Evolutionary conservation across 2,329 filamentous ascomycete genomes (phyloP).

Genomic region (Keithomyces neogunnii): DNA sequence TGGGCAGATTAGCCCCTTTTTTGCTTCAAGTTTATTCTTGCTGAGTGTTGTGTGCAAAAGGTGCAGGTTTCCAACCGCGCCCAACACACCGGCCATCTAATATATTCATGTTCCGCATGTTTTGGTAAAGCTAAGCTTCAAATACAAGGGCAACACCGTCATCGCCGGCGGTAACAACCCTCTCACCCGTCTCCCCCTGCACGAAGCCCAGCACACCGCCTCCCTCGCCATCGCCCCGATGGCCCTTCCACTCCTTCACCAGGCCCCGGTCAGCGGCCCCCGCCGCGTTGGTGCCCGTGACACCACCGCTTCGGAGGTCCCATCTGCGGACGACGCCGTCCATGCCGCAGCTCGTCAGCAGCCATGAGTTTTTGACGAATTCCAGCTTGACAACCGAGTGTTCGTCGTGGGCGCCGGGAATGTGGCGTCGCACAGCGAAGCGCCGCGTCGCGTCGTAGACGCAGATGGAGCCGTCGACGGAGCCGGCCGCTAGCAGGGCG

Average conservation of each 20-base stretch:
- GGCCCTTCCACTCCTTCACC: constrained; percentile 82
- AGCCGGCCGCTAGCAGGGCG: constrained; percentile 54
- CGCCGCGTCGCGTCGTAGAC: constrained; percentile 81
- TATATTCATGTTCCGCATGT: not conserved
- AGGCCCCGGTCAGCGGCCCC: constrained; percentile 52
- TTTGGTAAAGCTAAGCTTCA: constrained; percentile 34
- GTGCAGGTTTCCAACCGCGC: no score
- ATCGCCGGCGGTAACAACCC: constrained; percentile 84
- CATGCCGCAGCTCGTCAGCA: constrained; percentile 83
- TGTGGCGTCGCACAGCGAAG: constrained; percentile 78
- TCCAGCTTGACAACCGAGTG: constrained; percentile 88
- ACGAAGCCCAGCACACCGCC: constrained; percentile 89
- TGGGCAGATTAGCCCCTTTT: not conserved
- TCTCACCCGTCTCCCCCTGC: constrained; percentile 64
- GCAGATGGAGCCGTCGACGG: constrained; percentile 69
- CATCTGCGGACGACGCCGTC: constrained; percentile 86
- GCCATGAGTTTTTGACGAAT: constrained; percentile 60
- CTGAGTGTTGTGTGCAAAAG: no score
- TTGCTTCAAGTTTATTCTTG: not conserved
- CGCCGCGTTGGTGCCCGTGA: constrained; percentile 19
- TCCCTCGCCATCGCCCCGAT: constrained; percentile 74
- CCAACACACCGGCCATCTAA: no score
- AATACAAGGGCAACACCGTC: constrained; percentile 66
- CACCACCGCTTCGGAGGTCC: constrained; percentile 56
- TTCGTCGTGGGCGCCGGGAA: constrained; percentile 77